Conservation (phyloP, 768 basidiomycete species). For the Porphyrellus cyaneotinctus region DNA sequence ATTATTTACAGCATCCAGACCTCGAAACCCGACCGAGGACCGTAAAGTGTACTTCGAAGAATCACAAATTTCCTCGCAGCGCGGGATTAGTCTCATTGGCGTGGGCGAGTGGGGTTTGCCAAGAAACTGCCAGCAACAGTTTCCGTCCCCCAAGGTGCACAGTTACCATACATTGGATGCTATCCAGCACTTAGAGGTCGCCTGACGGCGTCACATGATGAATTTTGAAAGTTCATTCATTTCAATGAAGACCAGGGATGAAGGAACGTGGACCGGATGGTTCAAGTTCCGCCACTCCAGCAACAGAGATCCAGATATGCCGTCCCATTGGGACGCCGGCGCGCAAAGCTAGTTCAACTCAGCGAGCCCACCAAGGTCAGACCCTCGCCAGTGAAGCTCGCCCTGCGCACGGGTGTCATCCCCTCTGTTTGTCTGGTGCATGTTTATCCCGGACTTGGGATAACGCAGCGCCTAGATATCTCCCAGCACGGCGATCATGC, state of each 20-base stretch:
- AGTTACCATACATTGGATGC: not conserved
- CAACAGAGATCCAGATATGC: not conserved
- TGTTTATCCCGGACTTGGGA: not conserved
- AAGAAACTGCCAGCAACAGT: not conserved
- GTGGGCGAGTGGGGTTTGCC: not conserved
- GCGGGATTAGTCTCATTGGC: not conserved
- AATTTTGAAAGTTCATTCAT: not conserved
- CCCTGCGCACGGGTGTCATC: not conserved
- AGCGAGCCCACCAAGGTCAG: not conserved
- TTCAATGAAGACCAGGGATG: not conserved
- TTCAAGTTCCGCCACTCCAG: not conserved
- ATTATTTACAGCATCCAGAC: not conserved
- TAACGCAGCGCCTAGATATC: not conserved
- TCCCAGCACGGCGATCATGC: constrained; percentile 6
- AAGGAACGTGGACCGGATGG: not conserved
- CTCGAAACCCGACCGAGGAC: not conserved
- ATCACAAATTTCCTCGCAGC: not conserved
- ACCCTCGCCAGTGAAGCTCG: not conserved
- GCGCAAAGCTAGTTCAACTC: constrained; percentile 1
- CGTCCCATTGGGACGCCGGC: not conserved
- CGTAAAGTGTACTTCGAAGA: not conserved
- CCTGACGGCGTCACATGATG: not conserved
- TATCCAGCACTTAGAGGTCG: too few relatives aligned
- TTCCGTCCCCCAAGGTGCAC: not conserved
- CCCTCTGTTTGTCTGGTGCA: not conserved